phyloP scores from a whole-genome alignment of 805 yeast genomes.

The Tetrapisispora pingtungensis region DNA sequence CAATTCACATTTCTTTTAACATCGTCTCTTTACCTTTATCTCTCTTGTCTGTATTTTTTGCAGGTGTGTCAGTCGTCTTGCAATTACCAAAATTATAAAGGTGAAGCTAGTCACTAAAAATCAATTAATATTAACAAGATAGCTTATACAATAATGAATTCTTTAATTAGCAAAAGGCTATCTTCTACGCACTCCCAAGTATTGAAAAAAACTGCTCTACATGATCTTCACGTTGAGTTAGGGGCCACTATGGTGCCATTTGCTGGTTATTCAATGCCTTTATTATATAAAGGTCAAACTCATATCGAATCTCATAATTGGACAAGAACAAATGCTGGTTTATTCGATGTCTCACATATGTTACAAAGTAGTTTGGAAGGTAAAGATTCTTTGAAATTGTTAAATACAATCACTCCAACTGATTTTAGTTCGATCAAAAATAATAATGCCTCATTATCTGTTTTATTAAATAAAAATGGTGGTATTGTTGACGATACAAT shows the following conservation, averaged over 20 bases:
- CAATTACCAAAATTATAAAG: too few relatives aligned
- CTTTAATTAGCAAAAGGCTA: conserved; percentile 16
- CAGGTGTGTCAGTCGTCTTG: background rate
- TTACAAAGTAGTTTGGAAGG: conserved; percentile 79
- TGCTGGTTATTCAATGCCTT: conserved; percentile 96
- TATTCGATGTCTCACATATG: conserved; percentile 97
- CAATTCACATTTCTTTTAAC: too few relatives aligned
- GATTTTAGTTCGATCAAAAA: conserved; percentile 52
- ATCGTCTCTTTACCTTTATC: too few relatives aligned
- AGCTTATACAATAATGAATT: background rate
- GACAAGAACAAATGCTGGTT: conserved; percentile 81
- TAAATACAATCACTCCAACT: conserved; percentile 81
- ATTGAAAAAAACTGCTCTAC: conserved; percentile 63
- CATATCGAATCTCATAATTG: conserved; percentile 92
- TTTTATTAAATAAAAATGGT: conserved; percentile 63
- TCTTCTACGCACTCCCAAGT: conserved; percentile 27
- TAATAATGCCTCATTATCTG: conserved; percentile 64
- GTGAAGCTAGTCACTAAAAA: too few relatives aligned
- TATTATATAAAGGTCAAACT: conserved; percentile 69
- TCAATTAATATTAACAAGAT: too few relatives aligned
- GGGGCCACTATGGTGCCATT: conserved; percentile 92
- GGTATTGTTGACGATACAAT: conserved; percentile 91
- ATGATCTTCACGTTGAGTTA: conserved; percentile 63
- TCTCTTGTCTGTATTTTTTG: too few relatives aligned
- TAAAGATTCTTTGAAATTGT: conserved; percentile 49